Evolutionary conservation across 2,329 filamentous ascomycete genomes (phyloP).

Genomic region (Aspergillus transmontanensis): DNA sequence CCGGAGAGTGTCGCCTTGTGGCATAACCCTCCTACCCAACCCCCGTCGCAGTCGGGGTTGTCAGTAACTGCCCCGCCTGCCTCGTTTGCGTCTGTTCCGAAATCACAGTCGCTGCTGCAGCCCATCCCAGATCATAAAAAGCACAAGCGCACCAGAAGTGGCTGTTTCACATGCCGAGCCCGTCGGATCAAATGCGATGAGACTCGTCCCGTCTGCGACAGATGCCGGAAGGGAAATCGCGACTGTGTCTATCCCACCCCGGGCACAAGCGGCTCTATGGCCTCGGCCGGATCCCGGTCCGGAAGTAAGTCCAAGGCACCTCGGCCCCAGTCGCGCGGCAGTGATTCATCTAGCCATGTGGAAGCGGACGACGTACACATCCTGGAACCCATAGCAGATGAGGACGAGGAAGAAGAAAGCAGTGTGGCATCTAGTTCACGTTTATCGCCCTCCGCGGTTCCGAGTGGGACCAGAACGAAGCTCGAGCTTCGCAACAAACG

Average conservation of each 20-base stretch:
- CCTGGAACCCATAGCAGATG: conserved; percentile 48
- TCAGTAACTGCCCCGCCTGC: conserved; percentile 12
- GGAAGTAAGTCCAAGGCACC: conserved; percentile 46
- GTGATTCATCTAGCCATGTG: conserved; percentile 55
- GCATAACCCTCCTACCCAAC: conserved; percentile 38
- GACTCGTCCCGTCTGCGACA: conserved; percentile 79
- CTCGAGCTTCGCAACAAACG: conserved; percentile 29
- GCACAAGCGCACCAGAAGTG: conserved; percentile 88
- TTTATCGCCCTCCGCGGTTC: conserved; percentile 24
- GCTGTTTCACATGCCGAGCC: conserved; percentile 88
- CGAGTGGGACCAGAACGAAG: conserved; percentile 23
- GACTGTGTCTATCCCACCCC: conserved; percentile 86
- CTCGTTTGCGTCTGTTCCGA: conserved; percentile 28
- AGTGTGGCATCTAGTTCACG: conserved; percentile 25
- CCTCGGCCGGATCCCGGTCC: conserved; percentile 44
- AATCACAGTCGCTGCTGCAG: conserved; percentile 35
- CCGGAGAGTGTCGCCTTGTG: conserved; percentile 48
- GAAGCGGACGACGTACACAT: conserved; percentile 44
- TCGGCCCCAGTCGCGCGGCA: conserved; percentile 45
- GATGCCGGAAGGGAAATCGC: conserved; percentile 87
- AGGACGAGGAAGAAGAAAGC: conserved; percentile 38
- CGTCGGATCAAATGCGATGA: conserved; percentile 96
- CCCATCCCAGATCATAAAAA: conserved; percentile 71
- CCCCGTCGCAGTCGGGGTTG: conserved; percentile 23
- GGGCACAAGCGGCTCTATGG: conserved; percentile 36